A percentile compares a stretch with the other conserved stretches of the same genome.
Conservation (phyloP, 2,329 filamentous ascomycete species). For the Fonsecaea erecta region DNA sequence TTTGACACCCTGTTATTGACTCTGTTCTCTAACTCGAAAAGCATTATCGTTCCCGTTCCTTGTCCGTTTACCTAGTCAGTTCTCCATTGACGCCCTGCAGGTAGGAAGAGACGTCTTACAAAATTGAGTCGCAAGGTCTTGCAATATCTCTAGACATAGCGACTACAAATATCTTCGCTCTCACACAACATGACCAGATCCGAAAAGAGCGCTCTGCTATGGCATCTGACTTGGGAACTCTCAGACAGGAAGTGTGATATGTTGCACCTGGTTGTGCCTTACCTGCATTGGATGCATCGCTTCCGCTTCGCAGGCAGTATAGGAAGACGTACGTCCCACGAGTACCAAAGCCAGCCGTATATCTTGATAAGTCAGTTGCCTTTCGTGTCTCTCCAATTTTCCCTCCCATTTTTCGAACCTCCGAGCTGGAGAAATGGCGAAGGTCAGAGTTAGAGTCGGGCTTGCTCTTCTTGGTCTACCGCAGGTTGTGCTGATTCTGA, state of each 20-base stretch:
- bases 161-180: background rate
- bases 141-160: background rate
- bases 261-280: too few relatives aligned
- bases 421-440: too few relatives aligned
- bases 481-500: too few relatives aligned
- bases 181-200: background rate
- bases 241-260: too few relatives aligned
- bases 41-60: background rate
- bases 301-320: background rate
- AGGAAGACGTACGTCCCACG: too few relatives aligned
- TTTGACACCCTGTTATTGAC: background rate
- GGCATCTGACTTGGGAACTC: too few relatives aligned
- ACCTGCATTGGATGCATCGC: background rate
- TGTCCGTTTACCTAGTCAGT: background rate
- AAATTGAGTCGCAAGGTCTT: background rate
- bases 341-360: too few relatives aligned
- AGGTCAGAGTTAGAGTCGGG: too few relatives aligned
- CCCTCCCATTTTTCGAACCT: too few relatives aligned
- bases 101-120: background rate
- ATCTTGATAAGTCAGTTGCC: too few relatives aligned
- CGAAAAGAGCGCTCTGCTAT: background rate
- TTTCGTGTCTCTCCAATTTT: too few relatives aligned
- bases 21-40: background rate
- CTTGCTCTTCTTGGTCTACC: too few relatives aligned
- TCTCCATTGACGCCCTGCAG: background rate